phyloP scores from a whole-genome alignment of 257 asterid genomes.

The Agastache rugosa region DNA sequence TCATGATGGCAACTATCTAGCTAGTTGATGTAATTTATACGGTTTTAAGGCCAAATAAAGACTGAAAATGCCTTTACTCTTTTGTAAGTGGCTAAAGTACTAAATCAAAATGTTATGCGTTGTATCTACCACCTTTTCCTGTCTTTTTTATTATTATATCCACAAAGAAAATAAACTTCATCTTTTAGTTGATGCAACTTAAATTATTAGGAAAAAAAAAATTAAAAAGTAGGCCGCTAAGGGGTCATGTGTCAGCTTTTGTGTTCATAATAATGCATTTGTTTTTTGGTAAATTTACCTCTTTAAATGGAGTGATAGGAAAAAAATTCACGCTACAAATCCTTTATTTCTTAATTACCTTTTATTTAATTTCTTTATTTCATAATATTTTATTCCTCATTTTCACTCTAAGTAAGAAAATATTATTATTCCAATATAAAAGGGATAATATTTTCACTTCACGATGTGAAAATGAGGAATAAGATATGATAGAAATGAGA shows the following conservation, averaged over 20 bases:
- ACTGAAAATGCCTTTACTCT: conserved; percentile 22
- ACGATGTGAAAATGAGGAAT: no score
- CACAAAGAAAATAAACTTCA: conserved; percentile 19
- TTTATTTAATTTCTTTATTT: no score
- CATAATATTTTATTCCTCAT: no score
- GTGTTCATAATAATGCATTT: no score
- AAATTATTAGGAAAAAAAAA: conserved; percentile 24
- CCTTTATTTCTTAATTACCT: no score
- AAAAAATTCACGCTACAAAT: no score
- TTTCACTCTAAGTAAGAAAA: no score
- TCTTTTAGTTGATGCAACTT: conserved; percentile 37
- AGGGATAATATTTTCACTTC: no score
- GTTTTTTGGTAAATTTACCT: no score
- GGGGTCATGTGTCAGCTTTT: conserved; percentile 37
- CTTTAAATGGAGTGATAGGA: no score
- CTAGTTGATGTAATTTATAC: conserved; percentile 29
- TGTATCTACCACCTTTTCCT: conserved; percentile 14
- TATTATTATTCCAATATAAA: no score
- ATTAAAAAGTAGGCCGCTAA: conserved; percentile 27
- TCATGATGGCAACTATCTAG: conserved; percentile 3
- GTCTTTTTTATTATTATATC: conserved; percentile 35
- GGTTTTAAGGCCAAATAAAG: conserved; percentile 29
- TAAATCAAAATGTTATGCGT: conserved; percentile 29
- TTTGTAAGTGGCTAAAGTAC: conserved; percentile 26
- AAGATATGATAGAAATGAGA: no score